Evolutionary conservation across 306 rosid genomes (phyloP).

Genomic region (Trifolium dubium): DNA sequence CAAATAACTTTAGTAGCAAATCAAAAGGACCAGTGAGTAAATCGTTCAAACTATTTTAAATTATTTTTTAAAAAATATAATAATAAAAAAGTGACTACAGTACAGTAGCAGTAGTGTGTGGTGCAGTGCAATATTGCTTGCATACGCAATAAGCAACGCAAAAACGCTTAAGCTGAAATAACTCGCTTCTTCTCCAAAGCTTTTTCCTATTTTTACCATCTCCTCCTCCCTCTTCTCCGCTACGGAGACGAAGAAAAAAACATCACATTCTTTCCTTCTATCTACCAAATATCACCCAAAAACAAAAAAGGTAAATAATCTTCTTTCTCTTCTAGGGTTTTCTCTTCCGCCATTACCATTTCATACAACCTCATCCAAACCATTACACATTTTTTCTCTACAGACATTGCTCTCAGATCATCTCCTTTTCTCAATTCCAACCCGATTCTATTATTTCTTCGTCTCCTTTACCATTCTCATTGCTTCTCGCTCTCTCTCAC

Average conservation of each 20-base stretch:
- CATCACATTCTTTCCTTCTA: not conserved
- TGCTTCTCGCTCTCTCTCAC: not conserved
- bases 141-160: not conserved
- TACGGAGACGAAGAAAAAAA: not conserved
- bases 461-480: constrained; percentile 25
- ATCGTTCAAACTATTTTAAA: no score
- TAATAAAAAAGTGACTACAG: no score
- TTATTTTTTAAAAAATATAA: no score
- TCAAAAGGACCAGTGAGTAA: no score
- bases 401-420: constrained; percentile 45
- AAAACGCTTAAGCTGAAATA: not conserved
- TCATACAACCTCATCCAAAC: not conserved
- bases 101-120: not conserved
- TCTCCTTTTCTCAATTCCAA: constrained; percentile 5
- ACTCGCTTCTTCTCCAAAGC: not conserved
- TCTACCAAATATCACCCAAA: not conserved
- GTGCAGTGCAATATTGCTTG: not conserved
- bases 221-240: not conserved
- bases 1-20: no score
- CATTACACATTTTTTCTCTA: not conserved
- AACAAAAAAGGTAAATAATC: not conserved
- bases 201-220: not conserved
- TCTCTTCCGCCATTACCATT: constrained; percentile 53
- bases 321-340: constrained; percentile 41
- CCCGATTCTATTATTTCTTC: constrained; percentile 17